Conservation (phyloP, 371 early-diverging fungal species). For the Mucor piriformis region DNA sequence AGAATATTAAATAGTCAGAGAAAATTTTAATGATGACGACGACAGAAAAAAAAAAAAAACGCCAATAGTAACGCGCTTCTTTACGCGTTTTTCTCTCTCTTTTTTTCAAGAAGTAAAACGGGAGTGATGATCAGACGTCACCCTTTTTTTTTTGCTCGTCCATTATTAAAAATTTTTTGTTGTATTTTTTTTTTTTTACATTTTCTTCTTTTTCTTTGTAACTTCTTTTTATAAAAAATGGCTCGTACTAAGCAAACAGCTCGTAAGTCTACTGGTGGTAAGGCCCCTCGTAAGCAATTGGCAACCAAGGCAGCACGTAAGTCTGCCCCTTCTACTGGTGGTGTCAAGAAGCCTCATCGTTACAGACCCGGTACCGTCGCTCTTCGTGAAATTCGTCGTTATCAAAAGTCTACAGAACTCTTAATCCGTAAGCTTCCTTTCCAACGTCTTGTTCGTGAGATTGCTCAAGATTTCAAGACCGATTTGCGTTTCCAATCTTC, state of each 20-base stretch:
- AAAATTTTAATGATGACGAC: slow-evolving; percentile 7
- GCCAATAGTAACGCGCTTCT: slow-evolving; percentile 9
- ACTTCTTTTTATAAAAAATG: slow-evolving; percentile 45
- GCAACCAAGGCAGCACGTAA: slow-evolving; percentile 90
- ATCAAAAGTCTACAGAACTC: slow-evolving; percentile 68
- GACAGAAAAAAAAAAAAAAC: slow-evolving; percentile 4
- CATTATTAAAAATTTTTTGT: not conserved
- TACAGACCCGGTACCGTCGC: slow-evolving; percentile 90
- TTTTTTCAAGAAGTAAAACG: not conserved
- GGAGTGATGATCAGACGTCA: not conserved
- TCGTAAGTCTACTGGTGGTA: slow-evolving; percentile 85
- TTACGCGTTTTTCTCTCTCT: slow-evolving; percentile 40
- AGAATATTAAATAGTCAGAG: slow-evolving; percentile 1
- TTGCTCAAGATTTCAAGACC: slow-evolving; percentile 95
- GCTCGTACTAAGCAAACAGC: slow-evolving; percentile 89
- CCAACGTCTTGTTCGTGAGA: slow-evolving; percentile 95
- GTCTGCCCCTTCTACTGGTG: slow-evolving; percentile 71
- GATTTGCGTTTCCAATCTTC: slow-evolving; percentile 97
- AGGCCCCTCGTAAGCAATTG: slow-evolving; percentile 86
- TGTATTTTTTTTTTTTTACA: not conserved
- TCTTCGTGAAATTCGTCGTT: slow-evolving; percentile 96
- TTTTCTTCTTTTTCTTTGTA: not conserved
- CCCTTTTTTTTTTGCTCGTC: not conserved
- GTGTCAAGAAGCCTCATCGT: slow-evolving; percentile 81
- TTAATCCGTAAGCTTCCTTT: slow-evolving; percentile 84